Conservation (phyloP, 1,139 yeast species). For the Protomyces gravidus region DNA sequence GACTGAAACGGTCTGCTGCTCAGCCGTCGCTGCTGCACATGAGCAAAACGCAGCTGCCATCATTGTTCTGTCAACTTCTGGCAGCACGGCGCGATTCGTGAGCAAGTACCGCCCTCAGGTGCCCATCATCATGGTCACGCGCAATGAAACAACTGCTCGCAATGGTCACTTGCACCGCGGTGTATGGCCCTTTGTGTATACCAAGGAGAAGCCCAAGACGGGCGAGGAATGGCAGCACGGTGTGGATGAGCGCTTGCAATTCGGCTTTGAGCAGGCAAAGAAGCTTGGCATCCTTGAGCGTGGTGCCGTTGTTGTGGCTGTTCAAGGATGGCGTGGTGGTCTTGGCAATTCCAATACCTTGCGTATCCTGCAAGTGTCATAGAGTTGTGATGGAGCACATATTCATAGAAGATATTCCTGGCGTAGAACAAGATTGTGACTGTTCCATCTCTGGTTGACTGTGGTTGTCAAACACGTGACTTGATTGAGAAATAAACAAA, state of each 20-base stretch:
- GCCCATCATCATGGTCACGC: constrained; percentile 97
- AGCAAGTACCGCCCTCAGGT: constrained; percentile 97
- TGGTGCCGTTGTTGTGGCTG: constrained; percentile 89
- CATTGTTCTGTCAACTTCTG: constrained; percentile 83
- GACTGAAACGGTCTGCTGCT: constrained; percentile 94
- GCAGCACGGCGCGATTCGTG: constrained; percentile 90
- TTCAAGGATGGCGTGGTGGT: constrained; percentile 99
- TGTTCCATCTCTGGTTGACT: no score
- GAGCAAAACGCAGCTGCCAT: constrained; percentile 97
- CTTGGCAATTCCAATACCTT: constrained; percentile 98
- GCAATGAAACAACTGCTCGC: constrained; percentile 90
- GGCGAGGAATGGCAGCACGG: constrained; percentile 84
- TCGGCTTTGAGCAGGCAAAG: constrained; percentile 89
- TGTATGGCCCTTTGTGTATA: constrained; percentile 92
- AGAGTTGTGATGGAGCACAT: no score
- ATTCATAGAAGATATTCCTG: no score
- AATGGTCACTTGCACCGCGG: constrained; percentile 96
- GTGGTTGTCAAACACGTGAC: no score
- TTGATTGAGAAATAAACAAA: no score
- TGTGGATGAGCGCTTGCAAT: constrained; percentile 89
- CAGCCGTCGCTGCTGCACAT: constrained; percentile 93
- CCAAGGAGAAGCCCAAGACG: constrained; percentile 52
- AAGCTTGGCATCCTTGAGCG: constrained; percentile 76
- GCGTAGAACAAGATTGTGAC: no score
- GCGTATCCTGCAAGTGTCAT: constrained; percentile 47